These are phyloP conservation scores for Cochlearia excelsa DNA, from an alignment of 345 rosid species.

Conservation along the genomic window DNA sequence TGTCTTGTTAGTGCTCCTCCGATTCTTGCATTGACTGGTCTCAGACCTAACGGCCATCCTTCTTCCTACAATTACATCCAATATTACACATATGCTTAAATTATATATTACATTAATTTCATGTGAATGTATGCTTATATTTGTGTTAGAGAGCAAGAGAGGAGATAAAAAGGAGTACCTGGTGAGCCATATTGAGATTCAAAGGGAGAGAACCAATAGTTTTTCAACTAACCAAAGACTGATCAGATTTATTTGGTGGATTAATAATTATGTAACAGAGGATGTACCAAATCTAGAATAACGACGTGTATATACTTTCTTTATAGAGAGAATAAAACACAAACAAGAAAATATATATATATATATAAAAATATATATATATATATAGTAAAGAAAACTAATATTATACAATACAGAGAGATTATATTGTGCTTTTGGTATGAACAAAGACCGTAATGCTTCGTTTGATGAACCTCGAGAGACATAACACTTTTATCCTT, in stretches of 20 bases:
- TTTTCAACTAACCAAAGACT: no score
- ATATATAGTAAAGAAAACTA: background rate
- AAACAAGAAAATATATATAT: background rate
- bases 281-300: background rate
- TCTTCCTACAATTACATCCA: slow-evolving; percentile 49
- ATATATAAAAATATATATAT: no score
- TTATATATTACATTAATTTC: no score
- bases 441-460: slow-evolving; percentile 33
- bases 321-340: background rate
- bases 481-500: slow-evolving; percentile 26
- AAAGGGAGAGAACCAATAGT: background rate
- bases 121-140: background rate
- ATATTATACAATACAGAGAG: background rate
- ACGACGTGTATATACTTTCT: slow-evolving; percentile 7
- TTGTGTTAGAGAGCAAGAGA: slow-evolving; percentile 9
- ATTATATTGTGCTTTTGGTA: slow-evolving; percentile 1
- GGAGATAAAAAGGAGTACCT: slow-evolving; percentile 21
- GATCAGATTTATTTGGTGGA: slow-evolving; percentile 11
- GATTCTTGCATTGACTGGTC: slow-evolving; percentile 69
- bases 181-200: slow-evolving; percentile 29
- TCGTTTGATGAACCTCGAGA: slow-evolving; percentile 31
- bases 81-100: background rate
- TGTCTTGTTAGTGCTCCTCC: slow-evolving; percentile 47
- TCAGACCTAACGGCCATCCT: slow-evolving; percentile 87
- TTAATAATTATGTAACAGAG: background rate